Base-by-base conservation (phyloP, 2,329 filamentous ascomycete species). In the Pseudogymnoascus sp. region DNA sequence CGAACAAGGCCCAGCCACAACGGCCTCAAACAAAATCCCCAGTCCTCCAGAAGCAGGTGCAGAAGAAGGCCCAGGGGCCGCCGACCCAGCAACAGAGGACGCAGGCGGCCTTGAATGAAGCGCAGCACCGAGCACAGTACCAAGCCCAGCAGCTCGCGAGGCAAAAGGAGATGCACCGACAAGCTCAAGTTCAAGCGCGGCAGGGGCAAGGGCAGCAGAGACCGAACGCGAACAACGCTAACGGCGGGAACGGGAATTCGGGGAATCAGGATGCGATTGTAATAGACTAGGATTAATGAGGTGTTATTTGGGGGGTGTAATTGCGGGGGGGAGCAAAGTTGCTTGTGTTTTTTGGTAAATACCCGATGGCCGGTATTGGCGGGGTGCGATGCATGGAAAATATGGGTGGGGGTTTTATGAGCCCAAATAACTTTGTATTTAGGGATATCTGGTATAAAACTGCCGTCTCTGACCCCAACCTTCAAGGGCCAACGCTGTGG, bases 281-380 rank as follows among this genome's bases (percentile, higher is more conserved):
- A 57, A 57, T 57, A 57, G 51, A 57, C 16, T 57, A 57, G 51
- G 51, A 42, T 18, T 57, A 57, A 57, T 57, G 51, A 57, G 51
- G 51, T 57, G 51, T 57, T 57, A 8, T 54, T 34, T 34, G 10
- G n/a, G 51, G 29, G 51, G 29, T 36, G 51, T 36, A 57, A 57
- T 57, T 57, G 29, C 51, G 51, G 51, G 45, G 18, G 51, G 51
- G 45, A 21, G 51, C 29, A 57, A 42, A 42, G 8, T 16, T 42
- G 39, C 16, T 42, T 21, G 45, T 51, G 8, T 36, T 57, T 34
- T 57, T 57, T 34, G 51, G 51, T 57, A 34, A 57, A 57, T 34
- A 57, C 51, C 51, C 51, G 51, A 57, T 57, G 51, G 51, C n/a
- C 29, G 51, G 51, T 57, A 57, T 57, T 57, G 29, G 51, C 14